Evolutionary conservation across 2,329 filamentous ascomycete genomes (phyloP).

Genomic region (Colletotrichum cuscutae): DNA sequence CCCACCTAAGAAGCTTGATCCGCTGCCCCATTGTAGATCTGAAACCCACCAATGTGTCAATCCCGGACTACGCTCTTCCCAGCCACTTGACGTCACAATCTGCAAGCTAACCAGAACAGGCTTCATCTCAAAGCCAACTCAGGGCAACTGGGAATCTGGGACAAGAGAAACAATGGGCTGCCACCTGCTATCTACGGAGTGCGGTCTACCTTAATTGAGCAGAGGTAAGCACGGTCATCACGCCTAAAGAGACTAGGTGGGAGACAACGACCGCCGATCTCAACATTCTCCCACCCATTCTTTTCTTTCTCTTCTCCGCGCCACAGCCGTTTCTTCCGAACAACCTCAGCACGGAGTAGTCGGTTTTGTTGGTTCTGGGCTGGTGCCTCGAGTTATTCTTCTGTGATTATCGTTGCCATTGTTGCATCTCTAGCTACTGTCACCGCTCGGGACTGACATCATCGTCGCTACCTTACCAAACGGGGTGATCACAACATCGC

Average conservation of each 20-base stretch:
- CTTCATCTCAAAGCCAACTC: conserved; percentile 1
- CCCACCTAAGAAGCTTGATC: conserved; percentile 29
- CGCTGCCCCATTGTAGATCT: conserved; percentile 15
- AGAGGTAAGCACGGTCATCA: conserved; percentile 11
- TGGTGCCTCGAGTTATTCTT: not conserved
- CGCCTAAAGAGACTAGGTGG: not conserved
- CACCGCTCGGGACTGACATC: not conserved
- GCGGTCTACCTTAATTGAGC: not conserved
- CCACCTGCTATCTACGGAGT: too few relatives aligned
- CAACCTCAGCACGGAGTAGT: not conserved
- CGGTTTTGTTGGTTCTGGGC: not conserved
- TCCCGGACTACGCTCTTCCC: conserved; percentile 18
- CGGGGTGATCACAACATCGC: not conserved
- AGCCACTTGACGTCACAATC: conserved; percentile 28
- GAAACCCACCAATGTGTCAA: conserved; percentile 23
- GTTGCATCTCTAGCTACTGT: not conserved
- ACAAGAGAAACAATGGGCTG: not conserved
- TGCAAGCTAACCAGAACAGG: conserved; percentile 14
- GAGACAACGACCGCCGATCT: not conserved
- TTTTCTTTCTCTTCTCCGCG: not conserved
- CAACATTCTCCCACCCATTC: not conserved
- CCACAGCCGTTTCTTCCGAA: not conserved
- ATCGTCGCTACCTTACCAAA: not conserved
- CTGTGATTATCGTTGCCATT: not conserved
- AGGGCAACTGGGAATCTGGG: not conserved